Percentiles rank a stretch among this genome's conserved stretches.
Conservation (phyloP, 1,284 basidiomycete genomes). For the Boletus nobilissimus region DNA sequence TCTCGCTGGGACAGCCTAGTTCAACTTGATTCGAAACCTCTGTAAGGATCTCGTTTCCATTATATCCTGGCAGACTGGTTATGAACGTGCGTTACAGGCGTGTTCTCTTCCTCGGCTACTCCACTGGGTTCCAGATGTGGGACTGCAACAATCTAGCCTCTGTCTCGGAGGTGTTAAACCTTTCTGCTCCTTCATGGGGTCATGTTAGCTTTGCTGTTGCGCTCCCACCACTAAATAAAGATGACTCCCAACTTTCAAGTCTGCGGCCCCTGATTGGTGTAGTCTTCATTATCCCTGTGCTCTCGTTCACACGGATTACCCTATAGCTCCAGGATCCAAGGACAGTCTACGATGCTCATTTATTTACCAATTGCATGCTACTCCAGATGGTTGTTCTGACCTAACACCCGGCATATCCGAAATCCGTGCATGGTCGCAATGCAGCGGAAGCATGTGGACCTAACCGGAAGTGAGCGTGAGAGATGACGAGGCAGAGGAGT, state of each 20-base stretch:
- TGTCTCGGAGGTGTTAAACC: slow-evolving; percentile 53
- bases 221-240: slow-evolving; percentile 51
- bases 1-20: slow-evolving; percentile 45
- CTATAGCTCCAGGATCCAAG: slow-evolving; percentile 40
- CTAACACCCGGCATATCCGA: no score
- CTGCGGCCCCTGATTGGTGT: slow-evolving; percentile 62
- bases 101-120: slow-evolving; percentile 70
- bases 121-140: slow-evolving; percentile 73
- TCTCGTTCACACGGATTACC: slow-evolving; percentile 16
- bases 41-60: slow-evolving; percentile 30
- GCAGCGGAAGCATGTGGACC: no score
- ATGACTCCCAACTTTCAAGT: slow-evolving; percentile 46
- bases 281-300: not conserved
- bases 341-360: slow-evolving; percentile 56
- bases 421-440: no score
- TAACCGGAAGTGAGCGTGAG: no score
- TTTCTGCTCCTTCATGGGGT: slow-evolving; percentile 46
- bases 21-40: slow-evolving; percentile 31
- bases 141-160: slow-evolving; percentile 68
- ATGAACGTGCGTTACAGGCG: slow-evolving; percentile 49
- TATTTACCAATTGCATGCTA: slow-evolving; percentile 73
- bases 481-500: no score
- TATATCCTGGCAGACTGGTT: not conserved
- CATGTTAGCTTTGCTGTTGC: slow-evolving; percentile 57
- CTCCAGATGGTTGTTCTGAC: slow-evolving; percentile 68